phyloP scores from a whole-genome alignment of 805 yeast species.

The Metschnikowia shivogae region DNA sequence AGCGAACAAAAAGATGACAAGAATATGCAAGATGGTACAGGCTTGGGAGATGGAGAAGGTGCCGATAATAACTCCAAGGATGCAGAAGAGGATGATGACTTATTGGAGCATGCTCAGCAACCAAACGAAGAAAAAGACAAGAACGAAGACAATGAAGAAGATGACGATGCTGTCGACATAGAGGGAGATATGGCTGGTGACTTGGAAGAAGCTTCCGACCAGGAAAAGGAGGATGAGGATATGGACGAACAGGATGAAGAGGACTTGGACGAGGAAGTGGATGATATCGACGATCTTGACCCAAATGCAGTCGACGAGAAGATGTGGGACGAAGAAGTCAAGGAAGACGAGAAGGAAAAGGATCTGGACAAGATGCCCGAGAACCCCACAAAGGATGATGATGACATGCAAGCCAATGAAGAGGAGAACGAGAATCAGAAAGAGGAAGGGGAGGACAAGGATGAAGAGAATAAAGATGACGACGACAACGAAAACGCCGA shows the following conservation, averaged over 20 bases:
- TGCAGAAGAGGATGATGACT: conserved; percentile 87
- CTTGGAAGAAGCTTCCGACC: conserved; percentile 71
- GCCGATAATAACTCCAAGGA: conserved; percentile 77
- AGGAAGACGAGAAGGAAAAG: conserved; percentile 73
- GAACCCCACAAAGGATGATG: conserved; percentile 47
- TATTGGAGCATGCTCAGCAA: conserved; percentile 71
- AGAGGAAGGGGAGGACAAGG: conserved; percentile 30
- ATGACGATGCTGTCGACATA: conserved; percentile 87
- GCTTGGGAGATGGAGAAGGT: conserved; percentile 90
- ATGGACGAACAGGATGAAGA: conserved; percentile 43
- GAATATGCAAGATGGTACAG: conserved; percentile 79
- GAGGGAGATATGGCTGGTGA: conserved; percentile 98
- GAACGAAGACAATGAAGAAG: conserved; percentile 58
- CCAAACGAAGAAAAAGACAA: conserved; percentile 67
- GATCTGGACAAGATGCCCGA: conserved; percentile 71
- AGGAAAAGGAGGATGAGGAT: conserved; percentile 50
- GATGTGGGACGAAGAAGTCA: conserved; percentile 95
- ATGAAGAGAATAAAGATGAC: conserved; percentile 42
- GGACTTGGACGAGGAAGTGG: conserved; percentile 84
- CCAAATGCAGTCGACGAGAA: conserved; percentile 95
- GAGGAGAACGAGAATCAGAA: conserved; percentile 38
- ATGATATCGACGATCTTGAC: conserved; percentile 83
- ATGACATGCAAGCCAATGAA: conserved; percentile 45
- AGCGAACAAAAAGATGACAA: conserved; percentile 56
- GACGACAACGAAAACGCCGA: conserved; percentile 50